Evolutionary conservation across 1,284 basidiomycete genomes (phyloP).

Genomic region (Puccinia triticina): DNA sequence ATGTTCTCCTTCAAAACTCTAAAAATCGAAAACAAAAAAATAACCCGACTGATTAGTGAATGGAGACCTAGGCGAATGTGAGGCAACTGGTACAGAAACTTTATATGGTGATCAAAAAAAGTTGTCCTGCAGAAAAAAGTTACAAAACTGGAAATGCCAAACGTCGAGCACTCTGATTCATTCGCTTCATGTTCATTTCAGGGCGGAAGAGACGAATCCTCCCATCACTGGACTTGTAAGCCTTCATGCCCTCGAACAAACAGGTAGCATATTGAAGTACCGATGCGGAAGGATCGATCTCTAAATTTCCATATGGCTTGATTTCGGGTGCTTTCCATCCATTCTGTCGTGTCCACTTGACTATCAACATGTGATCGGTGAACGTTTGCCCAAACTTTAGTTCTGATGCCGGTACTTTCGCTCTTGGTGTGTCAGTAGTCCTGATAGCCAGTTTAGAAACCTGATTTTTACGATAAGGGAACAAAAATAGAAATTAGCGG

Average conservation of each 20-base stretch:
- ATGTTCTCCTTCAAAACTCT: conserved; percentile 76
- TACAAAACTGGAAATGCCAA: conserved; percentile 74
- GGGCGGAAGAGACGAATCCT: conserved; percentile 88
- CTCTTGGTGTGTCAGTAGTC: conserved; percentile 57
- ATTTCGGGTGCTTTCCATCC: conserved; percentile 87
- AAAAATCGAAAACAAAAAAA: background rate
- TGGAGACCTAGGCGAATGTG: conserved; percentile 56
- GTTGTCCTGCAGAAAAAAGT: conserved; percentile 19
- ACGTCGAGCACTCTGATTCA: conserved; percentile 68
- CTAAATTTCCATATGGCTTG: conserved; percentile 76
- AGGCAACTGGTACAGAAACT: conserved; percentile 62
- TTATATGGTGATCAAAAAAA: background rate
- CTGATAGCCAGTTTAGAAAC: conserved; percentile 52
- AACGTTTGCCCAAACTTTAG: conserved; percentile 66
- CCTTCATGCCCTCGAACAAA: conserved; percentile 94
- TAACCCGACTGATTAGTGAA: conserved; percentile 43
- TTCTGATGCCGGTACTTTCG: conserved; percentile 59
- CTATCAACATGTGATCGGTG: conserved; percentile 89
- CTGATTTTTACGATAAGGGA: background rate
- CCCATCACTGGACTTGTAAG: conserved; percentile 79
- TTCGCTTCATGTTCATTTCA: conserved; percentile 91
- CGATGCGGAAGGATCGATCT: conserved; percentile 78
- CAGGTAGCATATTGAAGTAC: conserved; percentile 90
- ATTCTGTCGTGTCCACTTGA: conserved; percentile 72
- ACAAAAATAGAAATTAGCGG: background rate